Evolutionary conservation across 129 eudicot species (phyloP).

Genomic region (Calendula officinalis): DNA sequence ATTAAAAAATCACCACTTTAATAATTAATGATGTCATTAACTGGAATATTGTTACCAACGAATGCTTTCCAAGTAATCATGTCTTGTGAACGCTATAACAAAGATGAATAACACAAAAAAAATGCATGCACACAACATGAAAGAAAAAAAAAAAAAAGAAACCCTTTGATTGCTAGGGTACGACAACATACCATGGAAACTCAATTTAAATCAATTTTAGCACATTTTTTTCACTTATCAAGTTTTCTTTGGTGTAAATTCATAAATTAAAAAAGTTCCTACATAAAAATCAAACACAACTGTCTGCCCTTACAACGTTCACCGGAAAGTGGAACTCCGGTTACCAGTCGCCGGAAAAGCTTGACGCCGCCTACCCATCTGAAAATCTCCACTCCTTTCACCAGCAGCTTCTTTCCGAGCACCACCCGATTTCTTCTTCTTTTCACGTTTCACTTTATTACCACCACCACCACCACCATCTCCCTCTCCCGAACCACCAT

Average conservation of each 20-base stretch:
- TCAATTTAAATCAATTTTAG: slow-evolving; percentile 11
- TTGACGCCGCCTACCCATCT: slow-evolving; percentile 75
- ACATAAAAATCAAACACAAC: slow-evolving; percentile 20
- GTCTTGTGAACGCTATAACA: too few relatives aligned
- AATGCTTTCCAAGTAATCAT: too few relatives aligned
- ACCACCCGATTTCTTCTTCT: slow-evolving; percentile 28
- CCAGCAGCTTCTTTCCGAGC: slow-evolving; percentile 29
- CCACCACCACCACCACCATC: slow-evolving; percentile 12
- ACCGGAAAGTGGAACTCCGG: slow-evolving; percentile 87
- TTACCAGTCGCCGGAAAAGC: slow-evolving; percentile 96
- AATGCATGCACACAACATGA: too few relatives aligned
- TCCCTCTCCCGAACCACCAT: slow-evolving; percentile 21
- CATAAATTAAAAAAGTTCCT: slow-evolving; percentile 11
- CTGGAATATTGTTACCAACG: too few relatives aligned
- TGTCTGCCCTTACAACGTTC: slow-evolving; percentile 6
- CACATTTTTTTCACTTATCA: background rate
- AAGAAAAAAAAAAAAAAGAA: too few relatives aligned
- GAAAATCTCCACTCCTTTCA: slow-evolving; percentile 49
- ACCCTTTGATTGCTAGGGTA: too few relatives aligned
- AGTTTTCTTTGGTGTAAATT: slow-evolving; percentile 23
- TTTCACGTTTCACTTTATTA: slow-evolving; percentile 24
- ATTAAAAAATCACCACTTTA: too few relatives aligned
- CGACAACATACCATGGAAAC: slow-evolving; percentile 11
- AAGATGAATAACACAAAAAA: too few relatives aligned
- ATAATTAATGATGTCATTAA: too few relatives aligned